Percentiles rank a stretch among this genome's conserved stretches.
These are phyloP conservation scores for Leonotis leonurus DNA, from an alignment of 257 asterid genomes.

Conservation along the genomic window DNA sequence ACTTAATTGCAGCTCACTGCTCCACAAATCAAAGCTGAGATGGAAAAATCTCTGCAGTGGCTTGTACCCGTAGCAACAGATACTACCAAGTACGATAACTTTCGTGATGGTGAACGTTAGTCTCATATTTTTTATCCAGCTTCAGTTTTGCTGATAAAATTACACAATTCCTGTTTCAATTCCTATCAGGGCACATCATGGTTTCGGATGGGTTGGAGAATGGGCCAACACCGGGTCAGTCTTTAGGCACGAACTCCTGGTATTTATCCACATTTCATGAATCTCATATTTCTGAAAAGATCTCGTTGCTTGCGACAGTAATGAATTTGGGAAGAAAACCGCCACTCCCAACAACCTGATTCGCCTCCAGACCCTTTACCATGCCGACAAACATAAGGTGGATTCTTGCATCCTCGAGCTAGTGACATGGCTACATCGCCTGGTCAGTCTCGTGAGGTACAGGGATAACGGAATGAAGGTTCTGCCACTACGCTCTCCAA, in stretches of 20 bases:
- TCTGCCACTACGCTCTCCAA: conserved; percentile 49
- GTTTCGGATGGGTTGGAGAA: conserved; percentile 99
- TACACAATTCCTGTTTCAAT: conserved; percentile 13
- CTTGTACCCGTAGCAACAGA: conserved; percentile 89
- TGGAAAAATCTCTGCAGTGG: conserved; percentile 94
- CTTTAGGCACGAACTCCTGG: too few relatives aligned
- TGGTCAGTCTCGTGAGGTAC: conserved; percentile 57
- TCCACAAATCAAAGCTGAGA: conserved; percentile 82
- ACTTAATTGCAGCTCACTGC: conserved; percentile 54
- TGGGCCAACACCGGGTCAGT: conserved; percentile 98
- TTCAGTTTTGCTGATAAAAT: conserved; percentile 7
- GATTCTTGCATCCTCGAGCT: conserved; percentile 69
- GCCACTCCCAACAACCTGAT: conserved; percentile 38
- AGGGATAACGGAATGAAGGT: conserved; percentile 49
- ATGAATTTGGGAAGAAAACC: conserved; percentile 67
- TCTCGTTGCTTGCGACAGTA: conserved; percentile 34
- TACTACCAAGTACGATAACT: conserved; percentile 63
- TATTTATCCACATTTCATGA: too few relatives aligned
- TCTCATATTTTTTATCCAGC: not conserved
- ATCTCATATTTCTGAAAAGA: not conserved
- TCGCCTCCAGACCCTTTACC: conserved; percentile 85
- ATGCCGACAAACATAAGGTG: conserved; percentile 69
- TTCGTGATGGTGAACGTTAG: not conserved
- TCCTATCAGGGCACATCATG: conserved; percentile 86
- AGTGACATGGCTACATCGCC: conserved; percentile 79